A percentile compares a stretch with the other conserved stretches of the same genome.
Conservation (phyloP, 73 alveolate genomes). For the Blepharisma japonicum region DNA sequence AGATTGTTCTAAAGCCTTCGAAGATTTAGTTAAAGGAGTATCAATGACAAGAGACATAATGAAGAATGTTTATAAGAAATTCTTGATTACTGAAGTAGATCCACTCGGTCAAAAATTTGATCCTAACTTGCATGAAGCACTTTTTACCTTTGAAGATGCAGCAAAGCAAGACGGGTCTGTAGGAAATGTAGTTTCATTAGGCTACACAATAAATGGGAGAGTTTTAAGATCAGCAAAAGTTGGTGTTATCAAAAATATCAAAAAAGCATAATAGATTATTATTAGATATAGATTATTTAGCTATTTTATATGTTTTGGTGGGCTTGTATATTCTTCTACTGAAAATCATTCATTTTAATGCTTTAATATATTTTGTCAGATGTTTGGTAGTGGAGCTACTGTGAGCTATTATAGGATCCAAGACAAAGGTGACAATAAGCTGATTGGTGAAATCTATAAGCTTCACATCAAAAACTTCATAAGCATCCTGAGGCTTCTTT, state of each 20-base stretch:
- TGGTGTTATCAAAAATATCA: constrained; percentile 57
- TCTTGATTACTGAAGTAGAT: constrained; percentile 60
- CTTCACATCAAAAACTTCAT: too few species aligned
- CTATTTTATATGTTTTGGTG: too few species aligned
- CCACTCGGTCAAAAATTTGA: constrained; percentile 76
- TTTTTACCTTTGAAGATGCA: constrained; percentile 67
- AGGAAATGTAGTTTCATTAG: constrained; percentile 62
- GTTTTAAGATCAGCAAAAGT: constrained; percentile 82
- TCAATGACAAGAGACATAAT: constrained; percentile 65
- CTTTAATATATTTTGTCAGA: too few species aligned
- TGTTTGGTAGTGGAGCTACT: too few species aligned
- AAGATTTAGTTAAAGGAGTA: constrained; percentile 43
- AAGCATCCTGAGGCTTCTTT: too few species aligned
- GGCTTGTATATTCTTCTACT: too few species aligned
- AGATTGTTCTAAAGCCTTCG: constrained; percentile 35
- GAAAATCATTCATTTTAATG: too few species aligned
- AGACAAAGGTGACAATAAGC: too few species aligned
- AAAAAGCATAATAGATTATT: neutral
- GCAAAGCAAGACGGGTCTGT: constrained; percentile 60
- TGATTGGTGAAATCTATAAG: too few species aligned
- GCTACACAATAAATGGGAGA: constrained; percentile 77
- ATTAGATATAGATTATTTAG: too few species aligned
- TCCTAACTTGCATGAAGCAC: constrained; percentile 83
- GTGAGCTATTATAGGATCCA: too few species aligned
- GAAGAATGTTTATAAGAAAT: constrained; percentile 56